A percentile compares a stretch with the other conserved stretches of the same genome.
These are phyloP conservation scores for Suillus hirtellus DNA, from an alignment of 768 basidiomycete genomes.

Conservation along the genomic window DNA sequence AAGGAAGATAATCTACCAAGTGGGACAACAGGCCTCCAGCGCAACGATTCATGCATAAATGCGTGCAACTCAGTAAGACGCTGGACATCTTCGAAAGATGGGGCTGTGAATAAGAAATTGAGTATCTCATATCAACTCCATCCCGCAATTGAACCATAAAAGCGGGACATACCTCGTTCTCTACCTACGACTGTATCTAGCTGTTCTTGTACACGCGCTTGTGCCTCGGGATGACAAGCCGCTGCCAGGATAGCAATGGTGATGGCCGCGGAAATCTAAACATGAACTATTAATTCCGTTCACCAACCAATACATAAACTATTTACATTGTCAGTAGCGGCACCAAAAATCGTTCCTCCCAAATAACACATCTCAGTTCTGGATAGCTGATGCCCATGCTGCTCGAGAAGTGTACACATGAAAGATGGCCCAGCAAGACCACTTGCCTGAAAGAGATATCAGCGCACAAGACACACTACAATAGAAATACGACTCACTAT, in stretches of 20 bases:
- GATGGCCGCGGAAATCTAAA: constrained; percentile 49
- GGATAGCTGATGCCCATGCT: constrained; percentile 46
- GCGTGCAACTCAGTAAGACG: constrained; percentile 30
- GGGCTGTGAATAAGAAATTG: constrained; percentile 23
- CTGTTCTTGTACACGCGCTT: constrained; percentile 50
- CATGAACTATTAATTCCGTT: not conserved
- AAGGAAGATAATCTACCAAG: constrained; percentile 16
- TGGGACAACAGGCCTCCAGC: constrained; percentile 31
- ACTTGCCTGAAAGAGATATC: constrained; percentile 8
- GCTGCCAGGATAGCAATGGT: constrained; percentile 54
- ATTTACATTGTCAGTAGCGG: constrained; percentile 50
- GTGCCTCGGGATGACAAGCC: constrained; percentile 52
- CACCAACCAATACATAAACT: not conserved
- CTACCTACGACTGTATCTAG: constrained; percentile 51
- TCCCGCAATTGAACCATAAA: not conserved
- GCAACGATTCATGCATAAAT: constrained; percentile 32
- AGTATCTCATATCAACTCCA: not conserved
- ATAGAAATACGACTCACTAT: constrained; percentile 26
- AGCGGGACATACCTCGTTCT: constrained; percentile 22
- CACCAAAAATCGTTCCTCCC: constrained; percentile 59
- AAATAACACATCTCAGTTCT: constrained; percentile 54
- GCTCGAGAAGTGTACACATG: constrained; percentile 51
- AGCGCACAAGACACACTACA: not conserved
- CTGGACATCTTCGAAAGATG: constrained; percentile 32
- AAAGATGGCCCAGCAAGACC: constrained; percentile 33